Evolutionary conservation across 2,329 filamentous ascomycete species (phyloP).

Genomic region (Exophiala sp.): DNA sequence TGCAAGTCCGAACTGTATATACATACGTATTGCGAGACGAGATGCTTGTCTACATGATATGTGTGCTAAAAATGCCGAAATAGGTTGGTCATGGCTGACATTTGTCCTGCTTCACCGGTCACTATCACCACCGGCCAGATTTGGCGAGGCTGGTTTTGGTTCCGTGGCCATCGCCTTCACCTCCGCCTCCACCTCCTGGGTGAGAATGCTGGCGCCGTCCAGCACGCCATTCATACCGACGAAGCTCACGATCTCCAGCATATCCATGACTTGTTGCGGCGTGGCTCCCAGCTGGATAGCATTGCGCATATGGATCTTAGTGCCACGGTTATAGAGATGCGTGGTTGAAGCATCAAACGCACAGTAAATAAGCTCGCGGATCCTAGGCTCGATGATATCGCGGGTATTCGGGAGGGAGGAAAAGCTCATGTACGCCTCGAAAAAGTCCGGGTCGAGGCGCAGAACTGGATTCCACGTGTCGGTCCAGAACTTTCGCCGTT

Average conservation of each 20-base stretch:
- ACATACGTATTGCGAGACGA: too few species aligned
- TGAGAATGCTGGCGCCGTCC: background rate
- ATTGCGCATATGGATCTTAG: conserved; percentile 4
- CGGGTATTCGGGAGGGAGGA: background rate
- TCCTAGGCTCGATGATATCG: conserved; percentile 1
- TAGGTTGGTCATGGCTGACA: too few species aligned
- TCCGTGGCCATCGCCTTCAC: too few species aligned
- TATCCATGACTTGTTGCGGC: background rate
- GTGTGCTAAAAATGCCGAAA: too few species aligned
- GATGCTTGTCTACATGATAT: too few species aligned
- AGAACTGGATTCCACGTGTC: background rate
- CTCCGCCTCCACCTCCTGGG: background rate
- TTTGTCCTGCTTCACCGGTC: too few species aligned
- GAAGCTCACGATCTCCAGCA: conserved; percentile 1
- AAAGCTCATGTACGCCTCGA: conserved; percentile 2
- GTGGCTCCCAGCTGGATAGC: background rate
- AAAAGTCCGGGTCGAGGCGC: conserved; percentile 1
- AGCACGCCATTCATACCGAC: conserved; percentile 1
- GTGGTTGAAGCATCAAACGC: conserved; percentile 4
- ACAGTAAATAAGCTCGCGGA: conserved; percentile 1
- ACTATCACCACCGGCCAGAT: too few species aligned
- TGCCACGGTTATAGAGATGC: background rate
- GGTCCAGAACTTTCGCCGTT: background rate
- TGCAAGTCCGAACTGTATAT: too few species aligned
- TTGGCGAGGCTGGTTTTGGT: too few species aligned